Evolutionary conservation across 2,329 filamentous ascomycete genomes (phyloP), one percentile per base, ranked within the genome.

Genomic region (Magnaporthiopsis rhizophila): DNA sequence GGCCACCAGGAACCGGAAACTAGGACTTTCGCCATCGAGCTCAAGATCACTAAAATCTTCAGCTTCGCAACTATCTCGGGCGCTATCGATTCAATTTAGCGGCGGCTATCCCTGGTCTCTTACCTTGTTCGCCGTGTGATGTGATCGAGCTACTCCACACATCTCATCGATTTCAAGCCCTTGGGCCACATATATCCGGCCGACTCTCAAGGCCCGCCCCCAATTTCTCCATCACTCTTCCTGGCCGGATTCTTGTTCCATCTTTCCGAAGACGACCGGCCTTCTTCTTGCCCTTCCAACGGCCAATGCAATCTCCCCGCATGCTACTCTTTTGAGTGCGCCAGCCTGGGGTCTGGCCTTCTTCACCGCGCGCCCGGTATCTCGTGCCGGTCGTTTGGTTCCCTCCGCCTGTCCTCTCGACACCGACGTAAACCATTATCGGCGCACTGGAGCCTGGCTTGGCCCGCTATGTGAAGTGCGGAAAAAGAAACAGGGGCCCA

Each of bases 301-400:
- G 30, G 12, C 38, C 34, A 30, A 28, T 36, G 28, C 12, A 26
- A 26, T n/a, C 58, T 62, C 13, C 59, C 50, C 57, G 12, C 34
- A n/a, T 59, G n/a, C 62, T 53, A 13, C 32, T 34, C 53, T 65
- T 64, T 61, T 64, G 57, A 60, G 34, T 53, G 3, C 34, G 8
- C 28, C 58, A 13, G 11, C 59, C 58, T 59, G 61, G 62, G 62
- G 62, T 64, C 66, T 66, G 65, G 65, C n/a, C 66, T 67, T 64
- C 61, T 53, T 53, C 3, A 9, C 45, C 18, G 9, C 18, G 45
- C 24, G 21, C n/a, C 45, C 8, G 15, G 38, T 3, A 9, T n/a
- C 13, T 2, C 21, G 7, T 53, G 18, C n/a, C 18, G 21, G 21
- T 50, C 45, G 45, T 24, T 53, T 9, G 45, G n/a, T n/a, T 18